Percentiles rank a stretch among this genome's conserved stretches.
Conservation (phyloP, 257 asterid genomes). For the Solanum pimpinellifolium region DNA sequence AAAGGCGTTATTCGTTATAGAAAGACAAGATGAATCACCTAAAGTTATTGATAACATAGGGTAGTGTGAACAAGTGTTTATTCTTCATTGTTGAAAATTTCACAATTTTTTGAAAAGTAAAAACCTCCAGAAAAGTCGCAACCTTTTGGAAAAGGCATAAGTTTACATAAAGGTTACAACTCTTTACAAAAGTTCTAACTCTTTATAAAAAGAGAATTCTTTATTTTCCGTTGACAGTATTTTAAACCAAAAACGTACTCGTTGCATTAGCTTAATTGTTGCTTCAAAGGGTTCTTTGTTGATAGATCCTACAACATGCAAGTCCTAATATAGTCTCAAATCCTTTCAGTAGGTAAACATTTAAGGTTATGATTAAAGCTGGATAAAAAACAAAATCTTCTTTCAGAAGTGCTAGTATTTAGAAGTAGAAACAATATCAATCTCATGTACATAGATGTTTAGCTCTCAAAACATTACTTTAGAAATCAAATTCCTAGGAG, state of each 20-base stretch:
- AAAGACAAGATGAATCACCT: neutral
- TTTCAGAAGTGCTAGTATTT: neutral
- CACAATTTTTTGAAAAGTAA: neutral
- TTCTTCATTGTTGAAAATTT: neutral
- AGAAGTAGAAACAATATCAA: neutral
- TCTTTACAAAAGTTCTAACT: no score
- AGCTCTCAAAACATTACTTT: neutral
- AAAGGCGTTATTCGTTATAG: no score
- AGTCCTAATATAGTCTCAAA: neutral
- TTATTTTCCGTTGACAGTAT: no score
- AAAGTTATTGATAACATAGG: neutral
- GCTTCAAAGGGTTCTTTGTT: neutral
- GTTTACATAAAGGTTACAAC: no score
- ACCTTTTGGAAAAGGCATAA: no score
- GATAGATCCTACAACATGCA: neutral
- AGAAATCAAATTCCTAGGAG: neutral
- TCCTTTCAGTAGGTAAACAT: neutral
- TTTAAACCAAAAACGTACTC: neutral
- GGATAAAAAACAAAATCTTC: neutral
- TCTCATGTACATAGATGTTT: neutral
- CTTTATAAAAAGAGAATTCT: no score
- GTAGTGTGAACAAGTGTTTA: neutral
- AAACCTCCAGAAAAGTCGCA: neutral
- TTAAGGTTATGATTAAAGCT: neutral
- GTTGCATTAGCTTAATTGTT: neutral